phyloP scores from a whole-genome alignment of 345 rosid genomes.

The Trapa incisa region DNA sequence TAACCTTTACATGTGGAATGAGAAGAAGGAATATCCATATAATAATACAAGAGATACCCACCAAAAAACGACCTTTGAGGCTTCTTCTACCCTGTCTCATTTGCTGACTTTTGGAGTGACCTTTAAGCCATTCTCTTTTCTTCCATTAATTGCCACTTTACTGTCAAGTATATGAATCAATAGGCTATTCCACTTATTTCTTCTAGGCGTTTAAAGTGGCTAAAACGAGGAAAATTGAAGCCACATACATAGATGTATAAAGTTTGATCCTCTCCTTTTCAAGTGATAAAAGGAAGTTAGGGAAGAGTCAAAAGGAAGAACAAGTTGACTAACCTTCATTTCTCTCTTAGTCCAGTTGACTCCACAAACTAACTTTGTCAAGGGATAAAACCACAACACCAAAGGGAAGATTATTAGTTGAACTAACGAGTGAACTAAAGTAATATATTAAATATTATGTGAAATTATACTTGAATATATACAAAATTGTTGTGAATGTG shows the following conservation, averaged over 20 bases:
- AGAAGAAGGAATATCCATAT: not conserved
- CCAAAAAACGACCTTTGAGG: slow-evolving; percentile 3
- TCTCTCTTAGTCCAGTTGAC: too few species aligned
- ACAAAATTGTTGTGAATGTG: too few species aligned
- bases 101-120: not conserved
- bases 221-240: not conserved
- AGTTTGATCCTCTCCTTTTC: too few species aligned
- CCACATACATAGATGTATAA: not conserved
- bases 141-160: not conserved
- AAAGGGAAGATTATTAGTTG: too few species aligned
- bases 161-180: not conserved
- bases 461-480: too few species aligned
- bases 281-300: too few species aligned
- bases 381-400: too few species aligned
- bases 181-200: not conserved
- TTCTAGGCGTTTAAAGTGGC: not conserved
- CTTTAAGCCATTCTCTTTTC: not conserved
- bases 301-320: too few species aligned
- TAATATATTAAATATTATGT: too few species aligned
- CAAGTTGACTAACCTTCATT: too few species aligned
- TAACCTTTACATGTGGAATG: not conserved
- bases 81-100: not conserved
- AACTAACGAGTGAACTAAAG: too few species aligned
- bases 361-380: too few species aligned
- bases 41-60: slow-evolving; percentile 1